phyloP scores from a whole-genome alignment of 2,329 filamentous ascomycete species.

The Lizonia empirigonia region DNA sequence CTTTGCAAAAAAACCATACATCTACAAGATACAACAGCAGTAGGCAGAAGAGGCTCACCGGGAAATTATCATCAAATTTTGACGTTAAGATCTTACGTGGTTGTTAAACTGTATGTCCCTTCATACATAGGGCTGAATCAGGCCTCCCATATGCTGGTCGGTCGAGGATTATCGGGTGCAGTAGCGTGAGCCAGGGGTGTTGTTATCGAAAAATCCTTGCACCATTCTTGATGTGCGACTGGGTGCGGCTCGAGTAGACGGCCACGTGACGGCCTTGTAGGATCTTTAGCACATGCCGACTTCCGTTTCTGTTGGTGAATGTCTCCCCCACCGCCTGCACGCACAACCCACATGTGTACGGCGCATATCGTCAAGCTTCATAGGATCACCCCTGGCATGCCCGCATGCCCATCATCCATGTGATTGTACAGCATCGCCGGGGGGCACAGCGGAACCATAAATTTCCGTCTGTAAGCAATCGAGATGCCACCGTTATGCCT shows the following conservation, averaged over 20 bases:
- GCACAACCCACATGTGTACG: slow-evolving; percentile 3
- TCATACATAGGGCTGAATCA: too few species aligned
- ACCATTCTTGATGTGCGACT: slow-evolving; percentile 45
- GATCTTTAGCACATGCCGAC: slow-evolving; percentile 20
- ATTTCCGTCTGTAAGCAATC: slow-evolving; percentile 35
- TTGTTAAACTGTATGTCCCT: too few species aligned
- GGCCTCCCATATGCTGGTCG: too few species aligned
- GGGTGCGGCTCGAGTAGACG: slow-evolving; percentile 44
- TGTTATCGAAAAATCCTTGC: slow-evolving; percentile 18
- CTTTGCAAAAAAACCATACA: too few species aligned
- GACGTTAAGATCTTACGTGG: too few species aligned
- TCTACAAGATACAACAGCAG: too few species aligned
- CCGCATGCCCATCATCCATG: slow-evolving; percentile 20
- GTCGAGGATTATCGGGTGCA: too few species aligned
- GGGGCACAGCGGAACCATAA: slow-evolving; percentile 31
- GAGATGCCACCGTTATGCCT: slow-evolving; percentile 16
- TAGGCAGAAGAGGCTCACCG: too few species aligned
- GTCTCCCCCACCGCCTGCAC: neutral
- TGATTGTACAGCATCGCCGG: neutral
- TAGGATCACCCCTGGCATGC: slow-evolving; percentile 20
- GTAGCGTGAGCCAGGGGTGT: slow-evolving; percentile 29
- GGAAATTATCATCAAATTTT: too few species aligned
- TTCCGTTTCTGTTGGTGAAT: slow-evolving; percentile 8
- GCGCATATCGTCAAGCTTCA: slow-evolving; percentile 12
- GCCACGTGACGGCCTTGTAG: slow-evolving; percentile 35